Evolutionary conservation across 2,329 filamentous ascomycete species (phyloP), one percentile per base, ranked within the genome.

Genomic region (Sporothrix brasiliensis): DNA sequence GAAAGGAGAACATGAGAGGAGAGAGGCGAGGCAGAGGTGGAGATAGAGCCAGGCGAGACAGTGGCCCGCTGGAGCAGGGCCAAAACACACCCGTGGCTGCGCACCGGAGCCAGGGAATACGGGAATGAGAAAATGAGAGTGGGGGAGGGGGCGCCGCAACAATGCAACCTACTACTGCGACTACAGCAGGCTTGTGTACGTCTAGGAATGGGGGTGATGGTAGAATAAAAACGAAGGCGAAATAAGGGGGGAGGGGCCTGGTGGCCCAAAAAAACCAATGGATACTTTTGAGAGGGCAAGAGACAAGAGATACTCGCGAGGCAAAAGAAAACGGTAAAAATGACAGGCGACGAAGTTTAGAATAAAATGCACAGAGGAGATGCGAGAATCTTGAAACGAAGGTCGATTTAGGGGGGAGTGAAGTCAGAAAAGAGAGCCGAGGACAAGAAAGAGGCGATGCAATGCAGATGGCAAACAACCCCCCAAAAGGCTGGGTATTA

Each of bases 1-100:
- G 73, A 77, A 77, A 65, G 67, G 54, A 24, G 30, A 69, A 34
- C 21, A 52, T n/a, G 41, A 34, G 30, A 70, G 71, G 47, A 69
- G 73, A 69, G 66, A 68, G 56, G 54, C 52, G 49, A 44, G 21
- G 39, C 34, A 63, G 39, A 14, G 21, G 11, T 9, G 9, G 6
- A n/a, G n/a, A 44, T 13, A 21, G 19, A 14, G 30, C 27, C 30
- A 34, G 34, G 27, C 34, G 34, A 44, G 50, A 54, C 49, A 50
- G 30, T 16, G 44, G 21, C 10, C 27, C 13, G n/a, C 61, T 34
- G 61, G 44, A 66, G 61, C 24, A 50, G 21, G 11, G 39, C 58
- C 65, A 67, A 41, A 54, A 67, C 27, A 67, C 27, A 27, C n/a
- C 34, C n/a, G 65, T 53, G 34, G 39, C 61, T 65, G 44, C 44